Percentiles rank a stretch among this genome's conserved stretches.
phyloP scores from a whole-genome alignment of 495 filamentous ascomycete species.

The Talaromyces nanjingensis region DNA sequence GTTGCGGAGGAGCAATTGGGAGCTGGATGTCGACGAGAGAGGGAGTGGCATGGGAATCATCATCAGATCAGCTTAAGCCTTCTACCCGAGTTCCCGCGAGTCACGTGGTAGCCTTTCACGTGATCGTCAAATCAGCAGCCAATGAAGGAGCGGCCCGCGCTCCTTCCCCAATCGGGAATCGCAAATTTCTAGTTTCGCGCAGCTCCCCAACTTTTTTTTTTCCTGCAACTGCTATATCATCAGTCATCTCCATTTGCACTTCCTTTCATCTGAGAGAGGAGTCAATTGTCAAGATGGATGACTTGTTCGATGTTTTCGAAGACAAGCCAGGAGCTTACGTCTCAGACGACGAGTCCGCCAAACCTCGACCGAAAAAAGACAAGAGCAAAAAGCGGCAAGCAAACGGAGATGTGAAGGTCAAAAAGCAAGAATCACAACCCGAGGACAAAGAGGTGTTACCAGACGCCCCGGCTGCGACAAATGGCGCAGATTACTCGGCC shows the following conservation, averaged over 20 bases:
- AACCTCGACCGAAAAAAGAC: slow-evolving; percentile 46
- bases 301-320: slow-evolving; percentile 81
- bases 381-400: slow-evolving; percentile 77
- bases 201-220: neutral
- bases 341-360: slow-evolving; percentile 20
- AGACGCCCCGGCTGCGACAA: slow-evolving; percentile 25
- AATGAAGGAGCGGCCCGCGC: slow-evolving; percentile 1
- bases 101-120: neutral
- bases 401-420: slow-evolving; percentile 63
- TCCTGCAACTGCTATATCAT: neutral
- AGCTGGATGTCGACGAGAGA: neutral
- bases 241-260: neutral
- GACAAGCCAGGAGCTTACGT: slow-evolving; percentile 46
- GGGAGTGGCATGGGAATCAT: neutral
- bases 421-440: slow-evolving; percentile 35
- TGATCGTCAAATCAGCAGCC: neutral
- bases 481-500: slow-evolving; percentile 17
- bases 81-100: neutral
- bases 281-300: slow-evolving; percentile 50
- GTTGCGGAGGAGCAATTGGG: slow-evolving; percentile 1
- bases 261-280: neutral
- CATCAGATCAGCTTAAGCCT: neutral
- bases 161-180: slow-evolving; percentile 9
- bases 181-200: slow-evolving; percentile 4
- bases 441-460: slow-evolving; percentile 38